Base-by-base conservation (phyloP, 225 moss, liverwort and hornwort genomes). In the Bryum argenteum region DNA sequence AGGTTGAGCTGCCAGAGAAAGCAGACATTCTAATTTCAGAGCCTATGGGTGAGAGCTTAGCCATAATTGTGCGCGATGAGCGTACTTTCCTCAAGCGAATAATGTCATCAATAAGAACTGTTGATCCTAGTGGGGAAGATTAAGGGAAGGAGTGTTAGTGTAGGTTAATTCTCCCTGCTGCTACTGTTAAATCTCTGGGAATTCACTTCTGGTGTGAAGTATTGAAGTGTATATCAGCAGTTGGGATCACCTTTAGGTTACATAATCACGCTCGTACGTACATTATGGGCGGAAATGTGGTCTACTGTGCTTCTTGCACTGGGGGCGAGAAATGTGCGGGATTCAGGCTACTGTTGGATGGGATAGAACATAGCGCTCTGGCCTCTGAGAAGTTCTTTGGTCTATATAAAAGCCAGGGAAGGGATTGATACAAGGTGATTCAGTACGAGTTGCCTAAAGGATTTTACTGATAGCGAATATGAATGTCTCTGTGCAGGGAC, bases 1-100 rank as follows among this genome's bases (percentile, higher is more conserved):
- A 89, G 83, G 75, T 89, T 86, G 83, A 89, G 80, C 79, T 89
- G 78, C 89, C 86, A 77, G 83, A 86, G 86, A 89, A 89, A 81
- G 89, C 86, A 73, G 83, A 89, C 70, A 86, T 89, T 66, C 81
- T 89, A 83, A 86, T 89, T 51, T 89, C 86, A 86, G 89, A 89
- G 77, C 89, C 89, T 41, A 89, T 89, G 89, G 89, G 85, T 89
- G 88, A 89, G 88, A 77, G 83, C 80, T 74, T 85, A 82, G 81
- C 52, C 73, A 69, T 78, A 65, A 58, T 79, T 55, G 41, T 71
- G 59, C 43, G 33, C 18, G 26, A 19, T 33, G 43, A 71, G 55
- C 5, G 42, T 73, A 33, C 37, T 20, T 33, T 59, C 17, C 50
- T 28, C 39, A 50, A 57, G 37, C 48, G 79, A 66, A 69, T 41